These are phyloP conservation scores for Bipolaris sorokiniana DNA, from an alignment of 2,329 filamentous ascomycete genomes.

Conservation along the genomic window DNA sequence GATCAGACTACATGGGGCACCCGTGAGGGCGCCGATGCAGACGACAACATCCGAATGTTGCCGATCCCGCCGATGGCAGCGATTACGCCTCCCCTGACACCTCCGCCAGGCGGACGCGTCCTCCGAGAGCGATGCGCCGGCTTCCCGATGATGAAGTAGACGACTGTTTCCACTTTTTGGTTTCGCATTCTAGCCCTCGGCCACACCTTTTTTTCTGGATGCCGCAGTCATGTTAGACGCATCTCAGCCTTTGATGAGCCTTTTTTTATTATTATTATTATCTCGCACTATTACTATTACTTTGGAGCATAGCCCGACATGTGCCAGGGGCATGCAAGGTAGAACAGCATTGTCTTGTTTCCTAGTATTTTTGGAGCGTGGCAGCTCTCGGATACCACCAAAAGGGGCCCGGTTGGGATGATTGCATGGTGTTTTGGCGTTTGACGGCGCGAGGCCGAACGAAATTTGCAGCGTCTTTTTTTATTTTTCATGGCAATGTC, in stretches of 20 bases:
- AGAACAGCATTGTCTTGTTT: slow-evolving; percentile 19
- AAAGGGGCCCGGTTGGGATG: slow-evolving; percentile 40
- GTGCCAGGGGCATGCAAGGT: slow-evolving; percentile 27
- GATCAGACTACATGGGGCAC: slow-evolving; percentile 91
- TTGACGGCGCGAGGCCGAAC: slow-evolving; percentile 23
- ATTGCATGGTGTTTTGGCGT: slow-evolving; percentile 42
- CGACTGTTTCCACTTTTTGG: slow-evolving; percentile 30
- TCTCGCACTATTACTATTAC: background rate
- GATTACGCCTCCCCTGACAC: slow-evolving; percentile 45
- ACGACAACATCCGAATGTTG: slow-evolving; percentile 56
- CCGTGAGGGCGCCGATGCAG: slow-evolving; percentile 85
- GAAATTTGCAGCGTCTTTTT: slow-evolving; percentile 36
- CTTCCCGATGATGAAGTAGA: slow-evolving; percentile 37
- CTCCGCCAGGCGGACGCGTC: slow-evolving; percentile 41
- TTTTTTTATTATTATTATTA: background rate
- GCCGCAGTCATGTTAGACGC: slow-evolving; percentile 47
- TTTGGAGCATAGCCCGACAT: slow-evolving; percentile 22
- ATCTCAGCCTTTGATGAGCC: slow-evolving; percentile 28
- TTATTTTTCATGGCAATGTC: slow-evolving; percentile 11
- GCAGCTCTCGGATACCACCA: slow-evolving; percentile 39
- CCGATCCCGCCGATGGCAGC: slow-evolving; percentile 43
- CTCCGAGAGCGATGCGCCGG: slow-evolving; percentile 46
- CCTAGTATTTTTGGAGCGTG: slow-evolving; percentile 26
- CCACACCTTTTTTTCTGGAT: slow-evolving; percentile 25
- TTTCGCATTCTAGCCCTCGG: slow-evolving; percentile 29